Evolutionary conservation across 148 eudicot species (phyloP), one percentile per base, ranked within the genome.

Genomic region (Persicaria tinctoria): DNA sequence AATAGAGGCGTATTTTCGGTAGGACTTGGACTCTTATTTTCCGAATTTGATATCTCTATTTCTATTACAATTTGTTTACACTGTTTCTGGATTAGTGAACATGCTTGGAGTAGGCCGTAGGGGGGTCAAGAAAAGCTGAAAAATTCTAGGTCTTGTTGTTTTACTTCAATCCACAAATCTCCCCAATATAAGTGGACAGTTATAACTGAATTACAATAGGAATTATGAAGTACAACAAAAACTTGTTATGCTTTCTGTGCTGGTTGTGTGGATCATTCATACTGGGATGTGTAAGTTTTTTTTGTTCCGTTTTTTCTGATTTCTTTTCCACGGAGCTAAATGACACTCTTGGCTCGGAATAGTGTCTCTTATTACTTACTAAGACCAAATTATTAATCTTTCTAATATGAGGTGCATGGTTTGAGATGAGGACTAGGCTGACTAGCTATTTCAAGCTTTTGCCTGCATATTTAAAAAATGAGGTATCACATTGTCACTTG

Each of bases 141-240:
- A 13, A 41, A 41, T 66, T 46, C 70, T 66, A 66, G 70, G 18
- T 66, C 68, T 66, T 66, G 70, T 14, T 66, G 70, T 66, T 11
- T 66, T 63, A 38, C 1, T 27, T 66, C 46, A 27, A 32, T 59
- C 18, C 20, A 18, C 1, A 18, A 16, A 59, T 59, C 64, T 59
- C 11, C 20, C 64, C 12, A 59, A 44, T 14, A 8, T 44, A 9
- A 66, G 48, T 41, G 41, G 70, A 66, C 41, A 0, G n/a, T 14
- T 66, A 44, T 5, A 14, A 5, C 8, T 66, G 5, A 12, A 12
- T 66, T 44, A 14, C 68, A 2, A 17, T 6, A 57, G 44, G 27
- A 1, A 66, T 47, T 12, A 13, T 66, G 48, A 41, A 66, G 47
- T 14, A 66, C 10, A 12, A 4, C 13, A 4, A 60, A 13, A 66